These are phyloP conservation scores for Mortierella sp. DNA, from an alignment of 371 early-diverging fungal species.

Conservation along the genomic window DNA sequence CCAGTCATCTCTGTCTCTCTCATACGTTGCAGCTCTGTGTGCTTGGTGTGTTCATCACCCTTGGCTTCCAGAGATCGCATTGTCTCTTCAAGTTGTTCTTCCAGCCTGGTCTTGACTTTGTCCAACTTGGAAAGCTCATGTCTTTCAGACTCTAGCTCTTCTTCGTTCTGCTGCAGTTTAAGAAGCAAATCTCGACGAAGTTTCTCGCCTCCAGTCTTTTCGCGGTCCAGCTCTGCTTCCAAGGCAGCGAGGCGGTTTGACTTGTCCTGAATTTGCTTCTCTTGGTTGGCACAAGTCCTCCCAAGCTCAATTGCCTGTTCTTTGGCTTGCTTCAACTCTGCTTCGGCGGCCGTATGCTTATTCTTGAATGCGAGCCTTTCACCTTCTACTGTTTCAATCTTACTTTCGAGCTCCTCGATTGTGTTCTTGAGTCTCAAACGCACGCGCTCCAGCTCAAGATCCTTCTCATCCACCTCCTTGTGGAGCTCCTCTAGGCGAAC, in stretches of 20 bases:
- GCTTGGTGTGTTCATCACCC: slow-evolving; percentile 79
- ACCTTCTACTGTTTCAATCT: slow-evolving; percentile 67
- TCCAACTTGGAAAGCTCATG: slow-evolving; percentile 69
- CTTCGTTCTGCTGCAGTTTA: slow-evolving; percentile 72
- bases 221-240: slow-evolving; percentile 66
- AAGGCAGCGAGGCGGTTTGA: slow-evolving; percentile 56
- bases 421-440: slow-evolving; percentile 59
- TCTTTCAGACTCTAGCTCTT: slow-evolving; percentile 72
- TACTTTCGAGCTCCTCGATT: slow-evolving; percentile 71
- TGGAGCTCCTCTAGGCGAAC: slow-evolving; percentile 68
- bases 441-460: slow-evolving; percentile 66
- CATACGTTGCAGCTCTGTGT: slow-evolving; percentile 75
- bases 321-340: slow-evolving; percentile 62
- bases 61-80: slow-evolving; percentile 78
- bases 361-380: slow-evolving; percentile 70
- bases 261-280: slow-evolving; percentile 63
- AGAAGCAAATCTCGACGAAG: slow-evolving; percentile 69
- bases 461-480: slow-evolving; percentile 67
- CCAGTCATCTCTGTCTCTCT: slow-evolving; percentile 83
- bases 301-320: slow-evolving; percentile 66
- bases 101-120: slow-evolving; percentile 69
- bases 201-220: slow-evolving; percentile 68
- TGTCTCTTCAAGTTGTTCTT: slow-evolving; percentile 72
- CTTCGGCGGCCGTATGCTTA: slow-evolving; percentile 59
- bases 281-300: slow-evolving; percentile 58